Base-by-base conservation (phyloP, 1,284 basidiomycete genomes). In the Lignosus rhinocerotis region DNA sequence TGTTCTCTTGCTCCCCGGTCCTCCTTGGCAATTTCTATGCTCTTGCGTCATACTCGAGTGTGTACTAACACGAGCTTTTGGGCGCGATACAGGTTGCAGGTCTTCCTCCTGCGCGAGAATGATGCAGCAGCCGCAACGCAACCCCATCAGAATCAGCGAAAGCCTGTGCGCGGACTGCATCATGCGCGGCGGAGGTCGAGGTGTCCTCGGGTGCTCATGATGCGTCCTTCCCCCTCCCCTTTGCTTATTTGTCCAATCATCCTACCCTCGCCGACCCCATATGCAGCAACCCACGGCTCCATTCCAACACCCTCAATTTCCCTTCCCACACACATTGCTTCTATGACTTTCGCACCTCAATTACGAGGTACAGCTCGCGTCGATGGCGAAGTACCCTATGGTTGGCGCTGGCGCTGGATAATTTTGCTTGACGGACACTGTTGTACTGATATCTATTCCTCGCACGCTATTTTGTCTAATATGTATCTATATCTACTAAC, bases 141-240 rank as follows among this genome's bases (percentile, higher is more conserved):
- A 91, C 67, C 87, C 90, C 16, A 91, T 92, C 60, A 79, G 90
- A 66, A 80, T 89, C 62, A 87, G 84, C 70, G 82, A 83, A 30
- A 79, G 78, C 31, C 71, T 69, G 55, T 91, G 90, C 64, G 74
- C 75, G 2, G 80, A 83, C 61, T 91, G 89, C 65, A 72, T 73
- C 49, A 71, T 73, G 62, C 69, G 78, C 56, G 73, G 75, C 46
- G 63, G 53, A 44, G 55, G 54, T 58, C 63, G 61, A 55, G 74
- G 73, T 54, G 70, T 67, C 31, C 69, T 74, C 51, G 56, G 51
- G 33, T 60, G 63, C 56, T 58, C 58, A 48, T 61, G 51, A 60
- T n/a, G 45, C 38, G 39, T 32, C 42, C 12, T 54, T 47, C 16
- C 51, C 12, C 50, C 53, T 38, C 44, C 55, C 58, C 56, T 39